phyloP scores from a whole-genome alignment of 495 filamentous ascomycete genomes.

The Gamarada debralockiae region DNA sequence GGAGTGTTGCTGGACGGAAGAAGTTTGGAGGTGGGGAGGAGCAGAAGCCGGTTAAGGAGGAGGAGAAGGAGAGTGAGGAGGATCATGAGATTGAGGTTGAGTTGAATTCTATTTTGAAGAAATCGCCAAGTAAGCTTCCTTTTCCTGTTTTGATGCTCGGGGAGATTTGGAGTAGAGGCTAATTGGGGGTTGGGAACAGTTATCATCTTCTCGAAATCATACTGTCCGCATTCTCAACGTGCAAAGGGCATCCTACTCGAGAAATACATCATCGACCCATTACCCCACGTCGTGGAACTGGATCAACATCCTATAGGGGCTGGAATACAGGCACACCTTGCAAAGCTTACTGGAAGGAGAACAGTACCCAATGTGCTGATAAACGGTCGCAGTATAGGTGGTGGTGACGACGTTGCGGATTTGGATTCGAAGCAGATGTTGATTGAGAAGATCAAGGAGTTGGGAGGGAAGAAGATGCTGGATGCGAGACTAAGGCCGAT shows the following conservation, averaged over 20 bases:
- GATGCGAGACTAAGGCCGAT: constrained; percentile 26
- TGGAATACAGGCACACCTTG: constrained; percentile 64
- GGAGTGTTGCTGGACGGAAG: constrained; percentile 61
- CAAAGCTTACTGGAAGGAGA: constrained; percentile 66
- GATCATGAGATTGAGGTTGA: constrained; percentile 56
- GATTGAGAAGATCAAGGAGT: constrained; percentile 61
- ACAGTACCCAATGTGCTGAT: constrained; percentile 94
- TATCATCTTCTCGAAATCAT: constrained; percentile 93
- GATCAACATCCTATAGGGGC: constrained; percentile 74
- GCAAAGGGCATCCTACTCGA: constrained; percentile 82
- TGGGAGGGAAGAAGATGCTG: constrained; percentile 67
- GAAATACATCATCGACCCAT: constrained; percentile 75
- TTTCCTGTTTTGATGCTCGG: neutral
- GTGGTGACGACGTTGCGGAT: constrained; percentile 78
- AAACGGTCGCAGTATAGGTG: constrained; percentile 84
- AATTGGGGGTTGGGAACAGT: constrained; percentile 46
- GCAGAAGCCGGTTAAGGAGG: constrained; percentile 36
- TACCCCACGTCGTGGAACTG: constrained; percentile 87
- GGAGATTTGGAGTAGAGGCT: neutral
- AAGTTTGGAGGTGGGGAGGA: constrained; percentile 34
- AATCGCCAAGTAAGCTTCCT: constrained; percentile 64
- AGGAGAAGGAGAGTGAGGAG: constrained; percentile 45
- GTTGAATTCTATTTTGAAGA: constrained; percentile 74
- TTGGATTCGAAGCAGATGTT: constrained; percentile 68
- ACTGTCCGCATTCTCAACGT: constrained; percentile 77